Evolutionary conservation across 108 stramenopile genomes (phyloP), one percentile per base, ranked within the genome.

Genomic region (Skeletonema marinoi): DNA sequence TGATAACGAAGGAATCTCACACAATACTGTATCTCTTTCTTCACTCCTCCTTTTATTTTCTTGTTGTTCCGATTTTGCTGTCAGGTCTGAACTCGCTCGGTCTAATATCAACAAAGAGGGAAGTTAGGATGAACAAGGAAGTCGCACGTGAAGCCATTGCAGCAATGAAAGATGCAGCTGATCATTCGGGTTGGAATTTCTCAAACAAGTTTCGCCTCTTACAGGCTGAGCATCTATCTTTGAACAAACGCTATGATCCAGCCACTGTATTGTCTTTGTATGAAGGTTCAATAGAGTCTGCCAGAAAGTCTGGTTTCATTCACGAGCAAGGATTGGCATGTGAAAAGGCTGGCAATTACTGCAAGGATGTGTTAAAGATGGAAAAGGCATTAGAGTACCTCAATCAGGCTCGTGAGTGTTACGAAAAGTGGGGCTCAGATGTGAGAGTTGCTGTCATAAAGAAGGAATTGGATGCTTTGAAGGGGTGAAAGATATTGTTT

Each of bases 101-200:
- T 13, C 16, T n/a, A 19, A 12, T 8, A 3, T 12, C 25, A 25
- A 25, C 25, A 25, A 25, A 25, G 25, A 25, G 25, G 25, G 25
- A 25, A 25, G 25, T 25, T 25, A 25, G 25, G 25, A 25, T 25
- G 25, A 25, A 25, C 25, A 61, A 33, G 11, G 60, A 32, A 33
- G 32, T 61, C 3, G 6, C 51, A 5, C 54, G 67, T 17, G 13
- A 60, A 12, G 44, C 75, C 32, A 62, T 76, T 2, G 2, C 19
- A 13, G 44, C 54, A 12, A 19, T 76, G 16, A 21, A 16, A 25
- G n/a, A 21, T 3, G 68, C 62, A 14, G 63, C 62, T 2, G 9
- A 19, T n/a, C 21, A 46, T 48, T 78, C 77, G 5, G 30, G 29
- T 1, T 70, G 50, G 69, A 78, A 78, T 31, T 78, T 70, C 50